Percentiles rank a stretch among this genome's conserved stretches.
Conservation (phyloP, 352 stramenopile genomes). For the Aphanomyces cochlioides region DNA sequence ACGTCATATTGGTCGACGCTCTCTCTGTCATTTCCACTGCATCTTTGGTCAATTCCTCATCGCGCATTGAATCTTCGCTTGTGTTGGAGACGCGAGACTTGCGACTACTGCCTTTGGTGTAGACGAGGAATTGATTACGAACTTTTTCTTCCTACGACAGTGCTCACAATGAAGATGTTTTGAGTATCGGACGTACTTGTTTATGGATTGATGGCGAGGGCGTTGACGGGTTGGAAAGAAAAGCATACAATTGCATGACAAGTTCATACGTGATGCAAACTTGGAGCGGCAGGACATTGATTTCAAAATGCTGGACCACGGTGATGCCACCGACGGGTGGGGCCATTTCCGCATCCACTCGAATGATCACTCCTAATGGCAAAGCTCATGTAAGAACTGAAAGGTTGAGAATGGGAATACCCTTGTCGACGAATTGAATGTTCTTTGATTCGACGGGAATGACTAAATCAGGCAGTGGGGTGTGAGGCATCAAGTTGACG, state of each 20-base stretch:
- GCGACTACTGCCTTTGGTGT: not conserved
- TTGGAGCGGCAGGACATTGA: slow-evolving; percentile 83
- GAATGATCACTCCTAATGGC: slow-evolving; percentile 51
- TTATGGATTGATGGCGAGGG: slow-evolving; percentile 35
- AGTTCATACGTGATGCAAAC: slow-evolving; percentile 78
- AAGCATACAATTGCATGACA: slow-evolving; percentile 61
- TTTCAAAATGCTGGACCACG: slow-evolving; percentile 76
- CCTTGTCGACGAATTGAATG: slow-evolving; percentile 50
- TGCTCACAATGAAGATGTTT: not conserved
- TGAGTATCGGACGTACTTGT: slow-evolving; percentile 31
- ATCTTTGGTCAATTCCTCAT: slow-evolving; percentile 29
- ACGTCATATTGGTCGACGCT: slow-evolving; percentile 56
- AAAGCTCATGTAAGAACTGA: not conserved
- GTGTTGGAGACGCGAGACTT: not conserved
- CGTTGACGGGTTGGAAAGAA: slow-evolving; percentile 43
- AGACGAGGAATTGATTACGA: slow-evolving; percentile 21
- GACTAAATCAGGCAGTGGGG: slow-evolving; percentile 69
- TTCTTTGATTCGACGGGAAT: slow-evolving; percentile 37
- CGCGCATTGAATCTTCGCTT: slow-evolving; percentile 9
- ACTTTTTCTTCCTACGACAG: slow-evolving; percentile 14
- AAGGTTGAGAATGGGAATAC: not conserved
- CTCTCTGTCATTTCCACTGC: slow-evolving; percentile 44
- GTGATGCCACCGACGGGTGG: slow-evolving; percentile 53
- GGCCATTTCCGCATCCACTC: slow-evolving; percentile 68
- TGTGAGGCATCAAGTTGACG: slow-evolving; percentile 61